phyloP scores from a whole-genome alignment of 495 filamentous ascomycete species.

The Talaromyces thailandensis region DNA sequence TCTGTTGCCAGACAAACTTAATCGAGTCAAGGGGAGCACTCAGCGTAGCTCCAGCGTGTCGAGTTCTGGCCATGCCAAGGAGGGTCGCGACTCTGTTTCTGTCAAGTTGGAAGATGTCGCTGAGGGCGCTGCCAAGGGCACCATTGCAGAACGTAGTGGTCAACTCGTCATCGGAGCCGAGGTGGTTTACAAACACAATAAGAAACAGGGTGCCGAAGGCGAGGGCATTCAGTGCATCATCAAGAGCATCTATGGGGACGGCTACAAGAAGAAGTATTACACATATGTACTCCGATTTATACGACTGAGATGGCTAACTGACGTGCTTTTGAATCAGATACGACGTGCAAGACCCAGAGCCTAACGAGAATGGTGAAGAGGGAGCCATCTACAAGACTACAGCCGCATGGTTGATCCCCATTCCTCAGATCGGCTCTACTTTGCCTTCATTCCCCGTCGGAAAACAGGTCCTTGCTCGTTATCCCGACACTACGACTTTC shows the following conservation, averaged over 20 bases:
- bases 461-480: slow-evolving; percentile 72
- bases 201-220: slow-evolving; percentile 50
- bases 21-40: slow-evolving; percentile 33
- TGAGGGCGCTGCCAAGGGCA: slow-evolving; percentile 37
- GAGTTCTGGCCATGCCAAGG: slow-evolving; percentile 31
- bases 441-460: slow-evolving; percentile 67
- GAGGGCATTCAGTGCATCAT: slow-evolving; percentile 86
- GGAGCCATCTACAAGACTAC: slow-evolving; percentile 68
- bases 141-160: slow-evolving; percentile 39
- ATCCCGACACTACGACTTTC: slow-evolving; percentile 92
- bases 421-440: slow-evolving; percentile 50
- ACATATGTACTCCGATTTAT: not conserved
- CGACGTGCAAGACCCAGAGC: slow-evolving; percentile 89
- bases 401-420: slow-evolving; percentile 74
- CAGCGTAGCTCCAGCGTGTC: slow-evolving; percentile 50
- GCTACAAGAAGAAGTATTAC: slow-evolving; percentile 64
- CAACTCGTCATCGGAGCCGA: slow-evolving; percentile 63
- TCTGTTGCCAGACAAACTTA: slow-evolving; percentile 33
- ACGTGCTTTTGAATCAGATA: slow-evolving; percentile 43
- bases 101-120: slow-evolving; percentile 50
- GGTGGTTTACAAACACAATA: slow-evolving; percentile 75
- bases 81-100: slow-evolving; percentile 25
- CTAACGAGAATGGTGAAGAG: slow-evolving; percentile 66
- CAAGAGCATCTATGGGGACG: slow-evolving; percentile 73
- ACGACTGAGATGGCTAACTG: not conserved